Evolutionary conservation across 495 filamentous ascomycete species (phyloP).

Genomic region (Parathielavia appendiculata): DNA sequence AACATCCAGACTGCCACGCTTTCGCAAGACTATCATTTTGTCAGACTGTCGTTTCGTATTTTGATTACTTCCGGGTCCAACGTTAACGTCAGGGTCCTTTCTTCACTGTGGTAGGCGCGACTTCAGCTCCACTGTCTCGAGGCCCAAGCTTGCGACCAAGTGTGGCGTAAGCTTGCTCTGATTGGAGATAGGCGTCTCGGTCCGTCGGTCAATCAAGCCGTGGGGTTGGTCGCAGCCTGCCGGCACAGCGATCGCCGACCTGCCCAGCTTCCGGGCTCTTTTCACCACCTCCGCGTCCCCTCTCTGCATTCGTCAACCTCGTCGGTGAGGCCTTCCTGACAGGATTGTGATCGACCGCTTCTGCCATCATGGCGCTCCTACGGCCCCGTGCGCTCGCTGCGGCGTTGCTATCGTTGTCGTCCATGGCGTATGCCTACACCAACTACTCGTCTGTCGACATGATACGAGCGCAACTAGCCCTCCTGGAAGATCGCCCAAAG

Average conservation of each 20-base stretch:
- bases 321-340: constrained; percentile 26
- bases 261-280: background rate
- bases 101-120: background rate
- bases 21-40: background rate
- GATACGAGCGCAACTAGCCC: constrained; percentile 46
- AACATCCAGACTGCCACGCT: background rate
- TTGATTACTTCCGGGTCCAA: background rate
- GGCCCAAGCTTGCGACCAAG: background rate
- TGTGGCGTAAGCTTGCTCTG: constrained; percentile 1
- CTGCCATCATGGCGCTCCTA: constrained; percentile 36
- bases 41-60: background rate
- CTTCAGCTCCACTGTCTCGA: background rate
- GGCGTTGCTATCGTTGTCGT: constrained; percentile 40
- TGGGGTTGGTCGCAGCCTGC: constrained; percentile 19
- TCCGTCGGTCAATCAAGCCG: constrained; percentile 14
- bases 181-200: background rate
- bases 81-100: background rate
- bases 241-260: constrained; percentile 16
- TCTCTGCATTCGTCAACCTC: constrained; percentile 13
- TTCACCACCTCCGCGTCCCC: background rate
- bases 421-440: constrained; percentile 36
- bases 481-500: constrained; percentile 50
- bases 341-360: constrained; percentile 20
- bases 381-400: constrained; percentile 31
- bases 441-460: constrained; percentile 47